Conservation (phyloP, 208 protist genomes). For the Lotmaria passim region DNA sequence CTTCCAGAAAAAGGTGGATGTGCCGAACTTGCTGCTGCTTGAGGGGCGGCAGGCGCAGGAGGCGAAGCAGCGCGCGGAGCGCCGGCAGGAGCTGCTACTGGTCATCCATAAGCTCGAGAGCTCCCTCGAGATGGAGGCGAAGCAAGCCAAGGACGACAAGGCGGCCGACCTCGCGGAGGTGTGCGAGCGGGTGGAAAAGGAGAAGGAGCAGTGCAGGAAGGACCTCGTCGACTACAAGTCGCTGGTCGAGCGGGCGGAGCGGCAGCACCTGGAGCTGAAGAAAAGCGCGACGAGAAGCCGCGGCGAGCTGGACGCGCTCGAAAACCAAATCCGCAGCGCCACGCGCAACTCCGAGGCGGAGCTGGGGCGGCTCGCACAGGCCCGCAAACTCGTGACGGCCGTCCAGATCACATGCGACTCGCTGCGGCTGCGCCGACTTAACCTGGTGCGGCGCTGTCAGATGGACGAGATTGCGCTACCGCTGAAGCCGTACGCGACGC, state of each 20-base stretch:
- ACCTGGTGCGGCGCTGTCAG: slow-evolving; percentile 79
- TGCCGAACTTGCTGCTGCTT: slow-evolving; percentile 89
- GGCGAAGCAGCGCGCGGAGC: slow-evolving; percentile 59
- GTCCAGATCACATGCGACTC: slow-evolving; percentile 85
- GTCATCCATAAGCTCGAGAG: slow-evolving; percentile 81
- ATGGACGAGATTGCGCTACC: slow-evolving; percentile 88
- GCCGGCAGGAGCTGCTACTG: slow-evolving; percentile 75
- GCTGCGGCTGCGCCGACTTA: slow-evolving; percentile 75
- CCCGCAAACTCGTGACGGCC: slow-evolving; percentile 63
- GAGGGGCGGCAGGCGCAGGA: slow-evolving; percentile 73
- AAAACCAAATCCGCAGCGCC: slow-evolving; percentile 64
- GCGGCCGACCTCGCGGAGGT: slow-evolving; percentile 47
- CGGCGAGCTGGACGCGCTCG: slow-evolving; percentile 57
- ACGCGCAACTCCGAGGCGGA: slow-evolving; percentile 60
- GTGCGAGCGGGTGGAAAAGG: slow-evolving; percentile 44
- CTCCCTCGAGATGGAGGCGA: slow-evolving; percentile 72
- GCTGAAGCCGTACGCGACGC: slow-evolving; percentile 43
- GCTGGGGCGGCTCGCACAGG: slow-evolving; percentile 59
- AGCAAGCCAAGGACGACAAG: slow-evolving; percentile 49
- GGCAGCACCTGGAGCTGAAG: slow-evolving; percentile 45
- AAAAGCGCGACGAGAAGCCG: slow-evolving; percentile 40
- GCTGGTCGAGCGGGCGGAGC: slow-evolving; percentile 59
- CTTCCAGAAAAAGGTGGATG: slow-evolving; percentile 87
- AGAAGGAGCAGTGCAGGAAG: slow-evolving; percentile 66
- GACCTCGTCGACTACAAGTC: slow-evolving; percentile 62